These are phyloP conservation scores for Orobanche coerulescens DNA, from an alignment of 257 asterid species.

Conservation along the genomic window DNA sequence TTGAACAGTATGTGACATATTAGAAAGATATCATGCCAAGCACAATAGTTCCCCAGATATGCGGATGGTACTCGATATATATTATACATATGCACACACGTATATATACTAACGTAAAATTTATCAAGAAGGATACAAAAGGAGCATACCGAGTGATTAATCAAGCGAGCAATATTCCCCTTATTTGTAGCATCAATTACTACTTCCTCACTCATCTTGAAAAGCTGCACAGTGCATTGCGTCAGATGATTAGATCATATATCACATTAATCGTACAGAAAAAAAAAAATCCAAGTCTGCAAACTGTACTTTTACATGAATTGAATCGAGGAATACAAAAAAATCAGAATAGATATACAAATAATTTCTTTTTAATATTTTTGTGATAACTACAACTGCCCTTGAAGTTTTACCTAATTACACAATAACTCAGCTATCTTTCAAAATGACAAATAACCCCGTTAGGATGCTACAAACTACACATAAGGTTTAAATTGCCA, in stretches of 20 bases:
- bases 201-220: conserved; percentile 85
- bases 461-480: neutral
- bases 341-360: neutral
- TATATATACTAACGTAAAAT: too few relatives aligned
- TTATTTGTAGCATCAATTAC: conserved; percentile 84
- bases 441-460: neutral
- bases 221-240: conserved; percentile 56
- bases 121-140: neutral
- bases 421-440: neutral
- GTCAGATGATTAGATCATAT: conserved; percentile 14
- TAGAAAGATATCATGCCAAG: neutral
- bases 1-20: neutral
- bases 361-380: neutral
- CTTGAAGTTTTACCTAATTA: neutral
- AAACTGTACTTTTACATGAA: neutral
- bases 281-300: neutral
- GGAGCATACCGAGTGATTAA: conserved; percentile 82
- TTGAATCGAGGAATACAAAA: neutral
- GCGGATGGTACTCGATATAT: too few relatives aligned
- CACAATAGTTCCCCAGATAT: neutral
- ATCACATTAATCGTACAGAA: neutral
- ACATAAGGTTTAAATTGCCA: neutral
- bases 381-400: neutral
- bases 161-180: conserved; percentile 96
- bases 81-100: too few relatives aligned